phyloP scores from a whole-genome alignment of 495 filamentous ascomycete species.

The Darksidea phi region DNA sequence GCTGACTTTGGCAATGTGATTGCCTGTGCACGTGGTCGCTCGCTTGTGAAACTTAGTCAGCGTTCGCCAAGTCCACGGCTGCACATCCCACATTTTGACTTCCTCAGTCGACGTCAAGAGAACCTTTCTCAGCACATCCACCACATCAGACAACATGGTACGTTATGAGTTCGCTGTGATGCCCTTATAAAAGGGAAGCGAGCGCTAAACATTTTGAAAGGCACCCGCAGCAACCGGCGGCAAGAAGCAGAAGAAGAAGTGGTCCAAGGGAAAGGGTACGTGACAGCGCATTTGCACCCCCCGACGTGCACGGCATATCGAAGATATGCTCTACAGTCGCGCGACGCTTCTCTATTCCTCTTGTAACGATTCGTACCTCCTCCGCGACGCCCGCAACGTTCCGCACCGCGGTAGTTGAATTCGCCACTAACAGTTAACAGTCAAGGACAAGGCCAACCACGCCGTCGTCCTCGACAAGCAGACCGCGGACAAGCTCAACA shows the following conservation, averaged over 20 bases:
- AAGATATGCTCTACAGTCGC: background rate
- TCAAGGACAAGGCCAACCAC: conserved; percentile 99
- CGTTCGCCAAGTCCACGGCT: background rate
- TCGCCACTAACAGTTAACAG: conserved; percentile 49
- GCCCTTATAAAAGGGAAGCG: background rate
- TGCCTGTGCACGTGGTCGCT: background rate
- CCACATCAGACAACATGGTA: conserved; percentile 36
- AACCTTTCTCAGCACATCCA: conserved; percentile 1
- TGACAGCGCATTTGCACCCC: conserved; percentile 12
- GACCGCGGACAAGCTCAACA: conserved; percentile 77
- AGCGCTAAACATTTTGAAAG: conserved; percentile 17
- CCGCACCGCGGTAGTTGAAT: conserved; percentile 26
- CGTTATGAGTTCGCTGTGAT: background rate
- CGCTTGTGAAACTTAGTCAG: background rate
- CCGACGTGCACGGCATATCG: background rate
- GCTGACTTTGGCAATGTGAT: background rate
- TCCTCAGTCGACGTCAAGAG: background rate
- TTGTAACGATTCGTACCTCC: background rate
- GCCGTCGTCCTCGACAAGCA: conserved; percentile 73
- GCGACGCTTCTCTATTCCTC: background rate
- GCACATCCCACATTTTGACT: background rate
- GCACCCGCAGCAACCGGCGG: conserved; percentile 64
- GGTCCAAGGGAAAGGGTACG: conserved; percentile 98
- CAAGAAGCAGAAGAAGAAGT: conserved; percentile 99
- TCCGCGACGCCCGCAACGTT: conserved; percentile 23